Percentiles rank a stretch among this genome's conserved stretches.
Conservation (phyloP, 129 eudicot genomes). For the Calendula officinalis region DNA sequence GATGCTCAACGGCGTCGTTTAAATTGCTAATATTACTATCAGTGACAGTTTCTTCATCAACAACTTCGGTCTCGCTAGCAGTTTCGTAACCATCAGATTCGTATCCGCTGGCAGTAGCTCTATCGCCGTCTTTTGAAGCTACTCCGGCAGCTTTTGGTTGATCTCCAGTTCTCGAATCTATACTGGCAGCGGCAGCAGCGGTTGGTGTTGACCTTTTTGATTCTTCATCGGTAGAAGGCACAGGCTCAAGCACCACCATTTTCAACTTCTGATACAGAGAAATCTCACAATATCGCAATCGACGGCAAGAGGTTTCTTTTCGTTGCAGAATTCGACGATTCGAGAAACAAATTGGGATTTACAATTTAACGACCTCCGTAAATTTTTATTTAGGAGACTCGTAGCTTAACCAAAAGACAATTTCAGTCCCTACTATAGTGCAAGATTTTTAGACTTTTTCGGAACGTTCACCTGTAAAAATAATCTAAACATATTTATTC, state of each 20-base stretch:
- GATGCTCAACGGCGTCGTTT: slow-evolving; percentile 26
- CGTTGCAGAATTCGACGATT: not conserved
- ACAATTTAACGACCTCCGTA: not conserved
- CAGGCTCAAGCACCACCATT: slow-evolving; percentile 63
- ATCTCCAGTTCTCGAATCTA: slow-evolving; percentile 9
- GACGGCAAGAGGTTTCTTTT: not conserved
- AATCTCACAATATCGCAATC: not conserved
- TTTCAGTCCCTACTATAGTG: not conserved
- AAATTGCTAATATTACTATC: not conserved
- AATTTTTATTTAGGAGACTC: not conserved
- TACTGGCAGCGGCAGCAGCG: slow-evolving; percentile 3
- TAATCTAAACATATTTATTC: no score
- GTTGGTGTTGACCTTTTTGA: slow-evolving; percentile 22
- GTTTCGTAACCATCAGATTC: slow-evolving; percentile 74
- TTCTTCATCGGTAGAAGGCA: slow-evolving; percentile 11
- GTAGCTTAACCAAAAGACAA: not conserved
- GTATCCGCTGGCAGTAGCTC: slow-evolving; percentile 40
- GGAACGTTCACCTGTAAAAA: no score
- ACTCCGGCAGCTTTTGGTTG: slow-evolving; percentile 6
- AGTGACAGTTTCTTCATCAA: slow-evolving; percentile 24
- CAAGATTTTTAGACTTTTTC: no score
- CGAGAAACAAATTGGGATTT: not conserved
- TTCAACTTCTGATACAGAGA: not conserved
- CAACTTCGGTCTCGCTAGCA: slow-evolving; percentile 66
- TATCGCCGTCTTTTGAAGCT: not conserved